Base-by-base conservation (phyloP, 2,329 filamentous ascomycete species). In the Aspergillus sp. region DNA sequence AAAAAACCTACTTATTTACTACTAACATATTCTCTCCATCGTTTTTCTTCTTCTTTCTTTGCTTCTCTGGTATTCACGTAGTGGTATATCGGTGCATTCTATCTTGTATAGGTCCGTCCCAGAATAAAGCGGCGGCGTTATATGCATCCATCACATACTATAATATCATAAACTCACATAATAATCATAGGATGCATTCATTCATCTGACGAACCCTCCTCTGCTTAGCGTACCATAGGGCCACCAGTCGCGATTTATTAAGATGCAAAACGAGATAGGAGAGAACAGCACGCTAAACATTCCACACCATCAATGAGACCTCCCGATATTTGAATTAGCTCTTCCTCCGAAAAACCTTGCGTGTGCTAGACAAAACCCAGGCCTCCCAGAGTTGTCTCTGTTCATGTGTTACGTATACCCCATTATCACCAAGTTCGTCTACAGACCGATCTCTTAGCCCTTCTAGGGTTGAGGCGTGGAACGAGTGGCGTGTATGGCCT, bases 341-440 rank as follows among this genome's bases (percentile, higher is more conserved):
- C 48, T 53, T 54, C 24, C 37, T 47, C 17, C 50, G 60, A 39
- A 58, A 49, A 42, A 47, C 54, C 44, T 60, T 54, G 30, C 59
- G 54, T 37, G 58, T 53, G 53, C 65, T 61, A 12, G 73, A 67
- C 45, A 75, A 62, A 20, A 76, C 71, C 75, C 74, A 76, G 37
- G 68, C 68, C 61, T 75, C 71, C 75, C 75, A 77, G 40, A 75
- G 57, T 37, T 65, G 59, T 17, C 67, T 61, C 58, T 76, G 73
- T 6, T 70, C 66, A 17, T 65, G 66, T 27, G 64, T 61, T 24
- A 77, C 75, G 50, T 60, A 63, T 8, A 68, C 22, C 1, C 72
- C 76, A 50, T 75, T 70, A 59, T 74, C 76, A 4, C 71, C 74
- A n/a, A 75, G 60, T 12, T 72, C 73, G 47, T 73, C 69, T 9